Conservation (phyloP, 2,329 filamentous ascomycete species). For the Phyllosticta citrichinensis region DNA sequence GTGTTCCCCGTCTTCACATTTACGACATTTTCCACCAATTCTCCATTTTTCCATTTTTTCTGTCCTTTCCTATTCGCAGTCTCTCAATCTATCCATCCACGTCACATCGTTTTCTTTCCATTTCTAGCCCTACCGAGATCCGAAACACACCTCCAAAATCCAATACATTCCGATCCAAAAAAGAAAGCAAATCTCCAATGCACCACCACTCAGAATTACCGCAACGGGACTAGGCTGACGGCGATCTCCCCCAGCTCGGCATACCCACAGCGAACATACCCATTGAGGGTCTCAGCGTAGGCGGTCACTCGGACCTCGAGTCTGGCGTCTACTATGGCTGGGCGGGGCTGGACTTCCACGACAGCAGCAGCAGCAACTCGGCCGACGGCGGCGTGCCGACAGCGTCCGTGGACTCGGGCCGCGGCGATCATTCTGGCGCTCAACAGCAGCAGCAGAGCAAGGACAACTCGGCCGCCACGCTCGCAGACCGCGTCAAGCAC, state of each 20-base stretch:
- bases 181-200: background rate
- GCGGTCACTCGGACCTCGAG: slow-evolving; percentile 49
- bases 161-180: background rate
- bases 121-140: background rate
- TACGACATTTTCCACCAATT: background rate
- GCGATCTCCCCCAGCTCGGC: slow-evolving; percentile 49
- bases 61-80: background rate
- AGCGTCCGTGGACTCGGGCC: background rate
- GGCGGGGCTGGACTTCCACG: slow-evolving; percentile 56
- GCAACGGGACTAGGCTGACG: background rate
- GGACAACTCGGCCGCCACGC: background rate
- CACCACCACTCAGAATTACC: background rate
- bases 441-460: background rate
- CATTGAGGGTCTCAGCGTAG: slow-evolving; percentile 58
- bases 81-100: background rate
- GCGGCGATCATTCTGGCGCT: background rate
- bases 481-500: slow-evolving; percentile 4
- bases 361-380: background rate
- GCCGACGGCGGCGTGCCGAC: background rate
- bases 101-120: background rate
- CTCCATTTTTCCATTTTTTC: background rate
- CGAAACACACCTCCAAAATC: background rate
- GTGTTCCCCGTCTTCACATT: background rate
- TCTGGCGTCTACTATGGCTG: slow-evolving; percentile 93
- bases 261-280: slow-evolving; percentile 92